phyloP scores from a whole-genome alignment of 495 filamentous ascomycete genomes.

The Astrothelium macrocarpum region DNA sequence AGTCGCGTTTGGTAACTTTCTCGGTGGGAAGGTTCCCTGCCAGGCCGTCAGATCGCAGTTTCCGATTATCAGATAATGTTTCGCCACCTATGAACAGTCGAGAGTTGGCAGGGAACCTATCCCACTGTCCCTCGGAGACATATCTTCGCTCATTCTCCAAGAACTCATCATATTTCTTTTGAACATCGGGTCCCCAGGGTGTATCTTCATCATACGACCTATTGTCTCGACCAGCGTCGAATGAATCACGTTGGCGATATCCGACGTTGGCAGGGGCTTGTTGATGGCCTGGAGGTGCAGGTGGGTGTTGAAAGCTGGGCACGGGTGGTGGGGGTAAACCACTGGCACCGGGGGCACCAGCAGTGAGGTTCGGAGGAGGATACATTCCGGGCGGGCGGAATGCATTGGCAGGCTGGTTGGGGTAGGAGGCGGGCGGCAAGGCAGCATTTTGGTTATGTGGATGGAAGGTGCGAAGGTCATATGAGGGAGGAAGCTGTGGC shows the following conservation, averaged over 20 bases:
- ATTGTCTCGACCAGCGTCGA: slow-evolving; percentile 16
- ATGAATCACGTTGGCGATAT: slow-evolving; percentile 19
- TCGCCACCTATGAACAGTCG: slow-evolving; percentile 70
- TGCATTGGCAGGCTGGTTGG: slow-evolving; percentile 24
- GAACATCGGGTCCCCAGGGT: slow-evolving; percentile 50
- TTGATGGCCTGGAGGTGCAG: slow-evolving; percentile 31
- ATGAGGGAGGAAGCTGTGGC: slow-evolving; percentile 49
- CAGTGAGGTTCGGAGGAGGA: slow-evolving; percentile 37
- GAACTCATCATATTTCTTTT: slow-evolving; percentile 76
- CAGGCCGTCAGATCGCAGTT: slow-evolving; percentile 10
- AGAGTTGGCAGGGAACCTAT: slow-evolving; percentile 77
- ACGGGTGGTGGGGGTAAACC: slow-evolving; percentile 52
- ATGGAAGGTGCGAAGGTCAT: slow-evolving; percentile 48
- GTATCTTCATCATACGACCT: slow-evolving; percentile 25
- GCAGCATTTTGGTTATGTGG: slow-evolving; percentile 37
- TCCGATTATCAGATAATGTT: slow-evolving; percentile 3
- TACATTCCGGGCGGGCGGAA: slow-evolving; percentile 15
- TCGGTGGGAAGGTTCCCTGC: slow-evolving; percentile 89
- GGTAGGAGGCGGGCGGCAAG: slow-evolving; percentile 30
- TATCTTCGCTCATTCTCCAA: slow-evolving; percentile 67
- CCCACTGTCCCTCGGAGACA: slow-evolving; percentile 85
- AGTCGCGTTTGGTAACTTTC: slow-evolving; percentile 82
- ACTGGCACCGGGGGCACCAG: slow-evolving; percentile 33
- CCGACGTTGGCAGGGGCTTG: slow-evolving; percentile 25
- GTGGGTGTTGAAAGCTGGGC: slow-evolving; percentile 43